phyloP scores from a whole-genome alignment of 2,329 filamentous ascomycete genomes.

The Diaporthe destruens region DNA sequence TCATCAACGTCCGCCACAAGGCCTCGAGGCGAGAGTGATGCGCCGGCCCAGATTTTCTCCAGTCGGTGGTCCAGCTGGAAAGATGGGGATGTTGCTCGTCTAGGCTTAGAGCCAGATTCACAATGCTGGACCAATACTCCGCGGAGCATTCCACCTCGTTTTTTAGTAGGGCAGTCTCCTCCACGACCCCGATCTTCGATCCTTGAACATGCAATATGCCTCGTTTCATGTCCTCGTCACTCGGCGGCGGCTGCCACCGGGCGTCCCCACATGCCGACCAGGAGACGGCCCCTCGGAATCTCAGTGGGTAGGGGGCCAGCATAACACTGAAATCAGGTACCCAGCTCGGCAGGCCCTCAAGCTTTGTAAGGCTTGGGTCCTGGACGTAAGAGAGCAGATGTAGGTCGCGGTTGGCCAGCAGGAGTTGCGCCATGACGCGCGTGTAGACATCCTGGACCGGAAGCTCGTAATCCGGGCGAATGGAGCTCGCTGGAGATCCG shows the following conservation, averaged over 20 bases:
- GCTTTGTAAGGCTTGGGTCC: background rate
- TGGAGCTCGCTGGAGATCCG: background rate
- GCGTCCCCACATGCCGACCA: constrained; percentile 17
- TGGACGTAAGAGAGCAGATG: constrained; percentile 7
- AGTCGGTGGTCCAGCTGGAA: background rate
- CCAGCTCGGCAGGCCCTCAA: constrained; percentile 33
- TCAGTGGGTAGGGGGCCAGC: constrained; percentile 33
- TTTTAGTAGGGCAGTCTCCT: background rate
- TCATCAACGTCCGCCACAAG: constrained; percentile 3
- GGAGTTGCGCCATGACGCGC: background rate
- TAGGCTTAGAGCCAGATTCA: background rate
- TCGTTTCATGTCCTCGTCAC: background rate
- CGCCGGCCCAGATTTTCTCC: background rate
- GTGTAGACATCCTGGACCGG: constrained; percentile 15
- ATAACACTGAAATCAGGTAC: constrained; percentile 38
- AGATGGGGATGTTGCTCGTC: constrained; percentile 1
- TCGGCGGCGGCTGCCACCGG: background rate
- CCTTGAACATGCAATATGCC: constrained; percentile 6
- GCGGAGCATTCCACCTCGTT: constrained; percentile 9
- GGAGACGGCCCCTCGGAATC: constrained; percentile 1
- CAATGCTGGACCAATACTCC: constrained; percentile 4
- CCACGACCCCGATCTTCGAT: background rate
- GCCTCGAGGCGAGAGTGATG: background rate
- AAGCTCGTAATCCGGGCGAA: constrained; percentile 38
- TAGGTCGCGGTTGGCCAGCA: background rate